Percentiles rank a stretch among this genome's conserved stretches.
Conservation (phyloP, 2,329 filamentous ascomycete genomes). For the Ophiostoma fasciatum region DNA sequence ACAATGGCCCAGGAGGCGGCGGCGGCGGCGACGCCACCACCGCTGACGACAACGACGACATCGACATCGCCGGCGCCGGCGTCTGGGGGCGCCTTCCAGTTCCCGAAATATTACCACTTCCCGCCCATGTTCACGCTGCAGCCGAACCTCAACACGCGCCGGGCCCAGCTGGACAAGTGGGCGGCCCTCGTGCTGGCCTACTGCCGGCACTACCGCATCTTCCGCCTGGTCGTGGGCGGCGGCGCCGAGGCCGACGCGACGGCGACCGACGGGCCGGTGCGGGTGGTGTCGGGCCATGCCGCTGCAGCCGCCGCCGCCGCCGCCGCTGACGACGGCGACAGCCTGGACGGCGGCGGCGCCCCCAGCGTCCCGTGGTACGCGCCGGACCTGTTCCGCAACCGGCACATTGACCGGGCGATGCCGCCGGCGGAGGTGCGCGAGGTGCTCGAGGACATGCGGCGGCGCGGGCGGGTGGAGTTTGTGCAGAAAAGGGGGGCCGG, state of each 20-base stretch:
- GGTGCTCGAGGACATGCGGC: slow-evolving; percentile 43
- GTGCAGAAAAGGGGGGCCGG: slow-evolving; percentile 23
- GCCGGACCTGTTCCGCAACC: slow-evolving; percentile 41
- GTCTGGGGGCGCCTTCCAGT: slow-evolving; percentile 25
- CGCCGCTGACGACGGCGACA: neutral
- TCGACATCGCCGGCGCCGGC: neutral
- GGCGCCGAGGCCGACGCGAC: slow-evolving; percentile 12
- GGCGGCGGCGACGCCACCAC: no score
- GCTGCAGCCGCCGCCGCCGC: slow-evolving; percentile 13
- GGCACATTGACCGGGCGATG: slow-evolving; percentile 35
- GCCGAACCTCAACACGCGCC: slow-evolving; percentile 56
- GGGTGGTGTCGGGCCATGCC: slow-evolving; percentile 25
- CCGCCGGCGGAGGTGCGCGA: slow-evolving; percentile 36
- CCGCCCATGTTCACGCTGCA: slow-evolving; percentile 79
- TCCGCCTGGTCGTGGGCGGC: slow-evolving; percentile 50
- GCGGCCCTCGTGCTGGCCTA: slow-evolving; percentile 71
- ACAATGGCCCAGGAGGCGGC: no score
- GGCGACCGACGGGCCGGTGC: slow-evolving; percentile 22
- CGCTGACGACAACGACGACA: no score
- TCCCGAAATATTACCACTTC: slow-evolving; percentile 56
- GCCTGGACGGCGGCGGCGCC: neutral
- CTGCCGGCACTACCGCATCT: slow-evolving; percentile 64
- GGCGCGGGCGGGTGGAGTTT: slow-evolving; percentile 52
- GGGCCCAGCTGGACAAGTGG: slow-evolving; percentile 74
- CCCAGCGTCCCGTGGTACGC: slow-evolving; percentile 9